Base-by-base conservation (phyloP, 306 rosid species). In the Cucumis hystrix region DNA sequence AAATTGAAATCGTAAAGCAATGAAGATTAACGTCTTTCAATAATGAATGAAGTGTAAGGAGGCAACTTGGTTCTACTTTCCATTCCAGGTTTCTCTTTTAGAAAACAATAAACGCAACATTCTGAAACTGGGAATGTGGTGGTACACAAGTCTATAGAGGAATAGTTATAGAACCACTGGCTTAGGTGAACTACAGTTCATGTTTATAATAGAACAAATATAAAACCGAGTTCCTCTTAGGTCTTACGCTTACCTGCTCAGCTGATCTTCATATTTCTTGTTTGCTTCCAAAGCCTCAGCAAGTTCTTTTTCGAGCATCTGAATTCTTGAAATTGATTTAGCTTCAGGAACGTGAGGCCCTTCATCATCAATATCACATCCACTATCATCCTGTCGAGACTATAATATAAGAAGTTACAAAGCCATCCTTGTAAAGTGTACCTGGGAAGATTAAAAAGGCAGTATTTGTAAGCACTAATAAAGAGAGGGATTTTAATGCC, bases 221-320 rank as follows among this genome's bases (percentile, higher is more conserved):
- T 74, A 37, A 69, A 51, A 77, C 28, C 51, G 35, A 54, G 62
- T 49, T 81, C 74, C 71, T 79, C 78, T 79, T 49, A 60, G 30
- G 30, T 28, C 30, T 28, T 28, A 28, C 74, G 28, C 76, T 54
- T 77, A 91, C 97, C 90, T 85, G 82, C 82, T 84, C 81, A 82
- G 82, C 82, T 90, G 91, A 87, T 75, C 81, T 77, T 85, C 87
- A 79, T 87, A 85, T n/a, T 60, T 79, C 87, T 79, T 81, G 37
- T 78, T 94, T 75, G 83, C 89, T 81, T 88, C 94, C 85, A 87
- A 59, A 61, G 87, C 85, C 81, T 90, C 89, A 11, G 78, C 89
- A 39, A 84, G 87, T 83, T 89, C 89, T 77, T 79, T 83, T 81
- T 87, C 92, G 71, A 83, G 93, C 69, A 82, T 78, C 79, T 87